Evolutionary conservation across 2,329 filamentous ascomycete genomes (phyloP).

Genomic region (Fusarium succisae): DNA sequence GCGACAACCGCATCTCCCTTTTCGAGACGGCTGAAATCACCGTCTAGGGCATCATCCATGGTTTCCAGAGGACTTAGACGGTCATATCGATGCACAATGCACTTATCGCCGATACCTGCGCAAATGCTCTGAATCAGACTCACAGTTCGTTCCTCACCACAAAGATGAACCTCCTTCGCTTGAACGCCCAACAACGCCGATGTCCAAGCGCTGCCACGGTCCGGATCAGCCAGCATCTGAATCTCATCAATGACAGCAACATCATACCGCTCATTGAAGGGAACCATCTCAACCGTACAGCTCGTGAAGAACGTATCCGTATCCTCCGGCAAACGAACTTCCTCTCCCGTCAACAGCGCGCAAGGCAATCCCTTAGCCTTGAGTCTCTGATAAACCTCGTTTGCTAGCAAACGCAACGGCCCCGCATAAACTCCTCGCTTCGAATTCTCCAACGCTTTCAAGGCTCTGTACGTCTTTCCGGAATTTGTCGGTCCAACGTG

Average conservation of each 20-base stretch:
- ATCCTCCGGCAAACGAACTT: constrained; percentile 74
- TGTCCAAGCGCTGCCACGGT: constrained; percentile 95
- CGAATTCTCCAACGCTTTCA: constrained; percentile 83
- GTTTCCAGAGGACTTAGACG: constrained; percentile 81
- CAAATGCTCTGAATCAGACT: constrained; percentile 81
- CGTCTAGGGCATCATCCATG: constrained; percentile 69
- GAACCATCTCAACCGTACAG: constrained; percentile 93
- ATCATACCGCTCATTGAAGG: constrained; percentile 69
- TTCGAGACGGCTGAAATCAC: constrained; percentile 71
- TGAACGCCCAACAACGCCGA: constrained; percentile 86
- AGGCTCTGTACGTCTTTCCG: constrained; percentile 94
- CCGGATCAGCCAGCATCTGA: constrained; percentile 87
- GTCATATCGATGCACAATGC: constrained; percentile 83
- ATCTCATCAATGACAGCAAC: constrained; percentile 98
- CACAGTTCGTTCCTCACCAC: constrained; percentile 86
- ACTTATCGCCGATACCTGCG: constrained; percentile 81
- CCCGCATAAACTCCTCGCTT: constrained; percentile 88
- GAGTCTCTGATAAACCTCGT: constrained; percentile 93
- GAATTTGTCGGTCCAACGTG: constrained; percentile 98
- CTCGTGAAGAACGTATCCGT: constrained; percentile 72
- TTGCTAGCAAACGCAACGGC: constrained; percentile 85
- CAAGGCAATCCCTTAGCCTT: constrained; percentile 79
- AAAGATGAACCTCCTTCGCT: constrained; percentile 90
- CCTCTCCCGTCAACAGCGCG: constrained; percentile 89
- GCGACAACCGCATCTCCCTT: constrained; percentile 93